These are phyloP conservation scores for Polyporus tsugae DNA, from an alignment of 1,284 basidiomycete genomes.

Conservation along the genomic window DNA sequence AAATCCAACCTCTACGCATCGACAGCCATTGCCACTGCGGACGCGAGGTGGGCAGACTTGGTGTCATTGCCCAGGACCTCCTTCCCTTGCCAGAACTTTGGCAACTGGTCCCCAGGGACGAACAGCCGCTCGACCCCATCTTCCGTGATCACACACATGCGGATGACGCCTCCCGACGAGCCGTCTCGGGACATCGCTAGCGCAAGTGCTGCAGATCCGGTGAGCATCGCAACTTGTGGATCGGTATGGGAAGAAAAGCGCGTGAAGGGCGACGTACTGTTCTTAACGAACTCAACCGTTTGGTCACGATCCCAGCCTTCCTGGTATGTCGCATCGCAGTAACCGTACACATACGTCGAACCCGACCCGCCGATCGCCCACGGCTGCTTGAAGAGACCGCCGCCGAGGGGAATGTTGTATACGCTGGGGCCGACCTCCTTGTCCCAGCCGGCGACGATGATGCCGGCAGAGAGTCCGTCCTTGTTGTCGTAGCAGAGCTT, in stretches of 20 bases:
- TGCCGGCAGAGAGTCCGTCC: constrained; percentile 88
- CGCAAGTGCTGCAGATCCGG: constrained; percentile 73
- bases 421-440: constrained; percentile 92
- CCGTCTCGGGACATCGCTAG: constrained; percentile 99
- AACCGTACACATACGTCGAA: constrained; percentile 98
- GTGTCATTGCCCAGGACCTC: constrained; percentile 63
- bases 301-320: constrained; percentile 94
- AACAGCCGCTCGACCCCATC: constrained; percentile 92
- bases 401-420: constrained; percentile 95
- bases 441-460: constrained; percentile 99
- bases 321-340: constrained; percentile 97
- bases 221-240: constrained; percentile 10
- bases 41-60: constrained; percentile 43
- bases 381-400: constrained; percentile 92
- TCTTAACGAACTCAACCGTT: constrained; percentile 95
- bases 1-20: constrained; percentile 53
- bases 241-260: constrained; percentile 33
- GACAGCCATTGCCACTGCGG: constrained; percentile 69
- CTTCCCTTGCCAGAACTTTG: constrained; percentile 86
- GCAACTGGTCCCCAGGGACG: constrained; percentile 92
- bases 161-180: constrained; percentile 96
- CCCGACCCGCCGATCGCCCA: constrained; percentile 99
- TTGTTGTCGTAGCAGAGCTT: constrained; percentile 96
- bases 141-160: constrained; percentile 96
- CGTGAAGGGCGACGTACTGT: constrained; percentile 69